These are phyloP conservation scores for Picea abies DNA, from an alignment of 83 land plant species.

Conservation along the genomic window DNA sequence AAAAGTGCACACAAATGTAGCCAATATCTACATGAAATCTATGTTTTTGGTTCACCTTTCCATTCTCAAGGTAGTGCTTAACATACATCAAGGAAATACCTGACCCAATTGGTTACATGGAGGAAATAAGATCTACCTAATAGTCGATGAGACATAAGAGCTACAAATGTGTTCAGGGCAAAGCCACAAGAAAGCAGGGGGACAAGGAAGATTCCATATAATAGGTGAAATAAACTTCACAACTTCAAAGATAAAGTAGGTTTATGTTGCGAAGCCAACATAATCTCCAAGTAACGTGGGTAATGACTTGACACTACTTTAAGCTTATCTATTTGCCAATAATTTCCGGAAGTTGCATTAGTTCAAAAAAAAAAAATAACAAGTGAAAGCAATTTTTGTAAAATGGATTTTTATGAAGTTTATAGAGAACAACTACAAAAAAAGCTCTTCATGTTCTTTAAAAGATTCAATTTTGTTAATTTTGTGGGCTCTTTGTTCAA, in stretches of 20 bases:
- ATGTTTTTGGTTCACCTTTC: slow-evolving; percentile 9
- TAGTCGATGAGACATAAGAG: slow-evolving; percentile 27
- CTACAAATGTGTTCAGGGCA: slow-evolving; percentile 36
- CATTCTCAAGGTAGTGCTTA: slow-evolving; percentile 22
- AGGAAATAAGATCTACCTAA: slow-evolving; percentile 30
- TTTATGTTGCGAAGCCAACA: slow-evolving; percentile 58
- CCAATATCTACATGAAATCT: slow-evolving; percentile 20
- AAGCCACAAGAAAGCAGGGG: slow-evolving; percentile 36
- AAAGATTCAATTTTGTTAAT: slow-evolving; percentile 2
- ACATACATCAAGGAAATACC: slow-evolving; percentile 30
- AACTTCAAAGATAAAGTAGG: slow-evolving; percentile 49
- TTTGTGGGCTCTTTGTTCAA: neutral
- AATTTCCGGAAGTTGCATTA: neutral
- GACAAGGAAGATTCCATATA: slow-evolving; percentile 40
- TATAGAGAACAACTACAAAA: neutral
- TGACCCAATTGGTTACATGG: slow-evolving; percentile 33
- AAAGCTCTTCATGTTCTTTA: neutral
- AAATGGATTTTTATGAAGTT: neutral
- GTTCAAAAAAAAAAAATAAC: neutral
- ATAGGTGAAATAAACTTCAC: slow-evolving; percentile 37
- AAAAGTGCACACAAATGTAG: neutral
- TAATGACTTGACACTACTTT: neutral
- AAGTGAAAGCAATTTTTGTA: neutral
- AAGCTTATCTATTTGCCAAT: neutral
- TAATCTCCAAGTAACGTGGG: slow-evolving; percentile 4